A percentile compares a stretch with the other conserved stretches of the same genome.
Conservation (phyloP, 176 grass and related monocot species). For the Coix lacrymajobi region DNA sequence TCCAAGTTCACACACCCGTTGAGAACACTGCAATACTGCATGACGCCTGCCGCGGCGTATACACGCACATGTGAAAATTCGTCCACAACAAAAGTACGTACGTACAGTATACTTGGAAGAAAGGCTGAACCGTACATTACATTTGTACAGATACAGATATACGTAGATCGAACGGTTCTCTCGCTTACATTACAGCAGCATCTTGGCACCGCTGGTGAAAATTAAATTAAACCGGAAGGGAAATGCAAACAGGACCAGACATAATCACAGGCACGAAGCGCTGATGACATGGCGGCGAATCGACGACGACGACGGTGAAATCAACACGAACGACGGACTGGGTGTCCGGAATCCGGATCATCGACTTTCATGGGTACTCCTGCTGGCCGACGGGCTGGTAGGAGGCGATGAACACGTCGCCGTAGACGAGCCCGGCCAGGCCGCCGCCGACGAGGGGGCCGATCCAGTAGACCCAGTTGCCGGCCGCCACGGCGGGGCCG, state of each 20-base stretch:
- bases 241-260: slow-evolving; percentile 3
- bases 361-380: slow-evolving; percentile 41
- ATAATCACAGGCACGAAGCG: neutral
- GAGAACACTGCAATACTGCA: too few species aligned
- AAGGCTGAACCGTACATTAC: neutral
- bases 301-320: neutral
- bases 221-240: neutral
- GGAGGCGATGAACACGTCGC: slow-evolving; percentile 73
- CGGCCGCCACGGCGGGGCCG: slow-evolving; percentile 60
- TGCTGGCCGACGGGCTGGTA: slow-evolving; percentile 54
- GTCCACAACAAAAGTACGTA: neutral
- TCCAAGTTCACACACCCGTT: slow-evolving; percentile 6
- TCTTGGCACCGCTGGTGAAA: neutral
- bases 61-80: neutral
- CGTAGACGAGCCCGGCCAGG: slow-evolving; percentile 69
- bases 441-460: slow-evolving; percentile 80
- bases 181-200: neutral
- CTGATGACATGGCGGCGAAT: neutral
- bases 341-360: too few species aligned
- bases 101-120: neutral
- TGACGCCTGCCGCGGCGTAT: neutral
- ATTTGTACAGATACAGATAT: neutral
- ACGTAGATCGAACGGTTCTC: neutral
- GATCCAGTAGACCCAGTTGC: slow-evolving; percentile 96
- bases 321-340: neutral